phyloP scores from a whole-genome alignment of 257 asterid genomes.

The Salvia miltiorrhiza region DNA sequence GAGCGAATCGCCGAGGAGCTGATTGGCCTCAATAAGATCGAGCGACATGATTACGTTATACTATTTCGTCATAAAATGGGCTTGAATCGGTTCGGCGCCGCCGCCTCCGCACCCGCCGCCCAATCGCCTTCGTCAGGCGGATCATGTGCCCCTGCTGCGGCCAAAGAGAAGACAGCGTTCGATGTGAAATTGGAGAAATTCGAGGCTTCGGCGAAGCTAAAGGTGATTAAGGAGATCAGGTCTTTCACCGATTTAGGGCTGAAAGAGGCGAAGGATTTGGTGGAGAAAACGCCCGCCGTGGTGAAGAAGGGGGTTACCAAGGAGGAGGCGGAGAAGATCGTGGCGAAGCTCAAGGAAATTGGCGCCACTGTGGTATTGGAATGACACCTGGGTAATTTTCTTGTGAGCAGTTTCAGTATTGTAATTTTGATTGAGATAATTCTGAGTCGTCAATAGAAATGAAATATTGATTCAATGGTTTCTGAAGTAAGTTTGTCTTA shows the following conservation, averaged over 20 bases:
- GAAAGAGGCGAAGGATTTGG: constrained; percentile 87
- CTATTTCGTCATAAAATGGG: no score
- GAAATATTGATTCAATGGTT: constrained; percentile 1
- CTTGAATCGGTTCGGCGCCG: no score
- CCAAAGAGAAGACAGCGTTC: constrained; percentile 68
- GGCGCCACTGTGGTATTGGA: constrained; percentile 81
- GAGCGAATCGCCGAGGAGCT: constrained; percentile 79
- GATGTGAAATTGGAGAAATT: constrained; percentile 71
- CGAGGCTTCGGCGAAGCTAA: constrained; percentile 74
- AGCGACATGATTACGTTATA: no score
- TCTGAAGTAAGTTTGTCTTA: constrained; percentile 1
- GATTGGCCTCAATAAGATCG: no score
- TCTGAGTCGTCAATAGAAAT: constrained; percentile 6
- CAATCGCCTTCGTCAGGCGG: constrained; percentile 30
- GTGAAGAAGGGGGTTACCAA: no score
- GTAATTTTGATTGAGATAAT: constrained; percentile 1
- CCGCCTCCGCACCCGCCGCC: constrained; percentile 38
- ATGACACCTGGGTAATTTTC: constrained; percentile 24
- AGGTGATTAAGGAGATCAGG: no score
- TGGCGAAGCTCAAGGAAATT: constrained; percentile 67
- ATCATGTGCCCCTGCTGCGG: constrained; percentile 36
- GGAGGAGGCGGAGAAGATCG: no score
- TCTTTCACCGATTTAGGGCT: constrained; percentile 79
- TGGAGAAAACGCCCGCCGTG: constrained; percentile 72
- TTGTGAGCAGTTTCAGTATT: not conserved